Conservation (phyloP, 345 rosid species). For the Carallia brachiata region DNA sequence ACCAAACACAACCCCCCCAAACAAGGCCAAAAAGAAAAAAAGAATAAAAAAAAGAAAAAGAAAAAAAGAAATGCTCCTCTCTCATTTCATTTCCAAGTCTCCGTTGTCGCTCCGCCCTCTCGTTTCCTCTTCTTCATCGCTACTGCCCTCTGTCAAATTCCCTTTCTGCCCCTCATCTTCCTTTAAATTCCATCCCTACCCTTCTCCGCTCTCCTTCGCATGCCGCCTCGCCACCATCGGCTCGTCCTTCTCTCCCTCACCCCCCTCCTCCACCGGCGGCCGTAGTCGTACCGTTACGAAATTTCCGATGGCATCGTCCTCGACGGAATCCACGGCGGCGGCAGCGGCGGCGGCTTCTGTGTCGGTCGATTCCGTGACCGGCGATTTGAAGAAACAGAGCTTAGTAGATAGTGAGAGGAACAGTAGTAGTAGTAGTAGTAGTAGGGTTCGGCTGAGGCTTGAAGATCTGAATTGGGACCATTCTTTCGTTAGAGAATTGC, state of each 20-base stretch:
- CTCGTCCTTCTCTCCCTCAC: neutral
- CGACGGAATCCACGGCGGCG: conserved; percentile 22
- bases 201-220: conserved; percentile 23
- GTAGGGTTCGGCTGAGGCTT: conserved; percentile 35
- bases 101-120: conserved; percentile 30
- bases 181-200: conserved; percentile 22
- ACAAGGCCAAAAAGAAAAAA: neutral
- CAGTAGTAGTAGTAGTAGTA: conserved; percentile 1
- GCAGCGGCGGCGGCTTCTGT: conserved; percentile 15
- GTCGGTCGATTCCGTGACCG: conserved; percentile 63
- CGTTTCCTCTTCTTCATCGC: conserved; percentile 20
- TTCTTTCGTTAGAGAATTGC: conserved; percentile 79
- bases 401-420: conserved; percentile 33
- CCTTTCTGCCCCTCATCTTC: conserved; percentile 29
- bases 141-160: conserved; percentile 13
- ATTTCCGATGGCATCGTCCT: conserved; percentile 49
- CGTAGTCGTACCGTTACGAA: conserved; percentile 1
- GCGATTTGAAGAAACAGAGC: conserved; percentile 65
- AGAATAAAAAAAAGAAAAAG: neutral
- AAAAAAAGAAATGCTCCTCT: neutral
- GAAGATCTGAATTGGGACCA: conserved; percentile 90
- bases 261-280: conserved; percentile 13
- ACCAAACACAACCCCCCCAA: too few species aligned
- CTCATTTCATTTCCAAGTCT: conserved; percentile 38
- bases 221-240: conserved; percentile 33